Evolutionary conservation across 2,329 filamentous ascomycete genomes (phyloP), one percentile per base, ranked within the genome.

Genomic region (Stachybotrys chartarum): DNA sequence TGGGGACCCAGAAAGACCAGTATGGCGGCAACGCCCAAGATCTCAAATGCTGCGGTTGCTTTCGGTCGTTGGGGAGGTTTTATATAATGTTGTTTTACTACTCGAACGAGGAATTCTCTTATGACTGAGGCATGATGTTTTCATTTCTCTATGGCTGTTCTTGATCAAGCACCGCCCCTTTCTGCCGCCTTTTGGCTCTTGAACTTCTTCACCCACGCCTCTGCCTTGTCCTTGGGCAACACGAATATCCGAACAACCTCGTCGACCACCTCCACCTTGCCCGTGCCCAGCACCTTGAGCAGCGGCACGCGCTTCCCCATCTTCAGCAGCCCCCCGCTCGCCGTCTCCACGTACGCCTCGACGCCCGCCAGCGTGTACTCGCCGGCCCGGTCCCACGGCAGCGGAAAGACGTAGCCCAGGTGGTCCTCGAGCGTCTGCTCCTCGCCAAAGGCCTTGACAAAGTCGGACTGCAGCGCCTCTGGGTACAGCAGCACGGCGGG

Each of bases 321-420:
- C 75, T 96, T 97, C 64, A 96, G 83, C 64, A 99, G 70, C 0
- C 92, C 91, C 0, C 91, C 91, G 0, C 78, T 76, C 5, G 74
- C 73, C 0, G 91, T 97, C 76, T 97, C 91, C 77, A 96, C 87
- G 70, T 90, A 97, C 65, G 90, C 94, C 62, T 96, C 91, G 5
- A 96, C 90, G 1, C 72, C 76, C 0, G 77, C 76, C 1, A 78
- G 63, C 1, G 75, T 81, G 70, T 96, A 97, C 64, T 84, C 84
- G 1, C 79, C 72, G 57, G 79, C 75, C 16, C 70, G 66, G 64
- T 97, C 94, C 94, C 94, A 99, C 12, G 91, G 91, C 64, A 91
- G 72, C 3, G 92, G 93, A 56, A 99, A 83, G 10, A 97, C 86
- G 65, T 97, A 96, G 4, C 79, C 78, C 52, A 99, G 76, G 70